Conservation (phyloP, 306 rosid genomes). For the Cucumis hystrix region DNA sequence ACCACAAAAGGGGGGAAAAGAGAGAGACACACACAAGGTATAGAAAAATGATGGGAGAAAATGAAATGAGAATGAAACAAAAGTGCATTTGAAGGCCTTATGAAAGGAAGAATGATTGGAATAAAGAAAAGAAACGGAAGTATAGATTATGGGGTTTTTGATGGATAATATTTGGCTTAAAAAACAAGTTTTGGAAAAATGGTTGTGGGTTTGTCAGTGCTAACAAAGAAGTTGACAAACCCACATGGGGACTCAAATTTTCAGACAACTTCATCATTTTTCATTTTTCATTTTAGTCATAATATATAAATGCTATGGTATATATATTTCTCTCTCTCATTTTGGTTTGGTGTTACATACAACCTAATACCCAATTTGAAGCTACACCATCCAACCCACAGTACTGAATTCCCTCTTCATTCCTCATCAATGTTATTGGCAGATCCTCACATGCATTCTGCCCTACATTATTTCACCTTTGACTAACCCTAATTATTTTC, state of each 20-base stretch:
- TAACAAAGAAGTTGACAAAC: not conserved
- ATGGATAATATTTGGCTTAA: not conserved
- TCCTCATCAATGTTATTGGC: not conserved
- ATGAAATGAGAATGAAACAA: not conserved
- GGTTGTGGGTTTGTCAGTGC: not conserved
- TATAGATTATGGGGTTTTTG: not conserved
- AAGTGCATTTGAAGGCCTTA: not conserved
- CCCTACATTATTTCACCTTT: not conserved
- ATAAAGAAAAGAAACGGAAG: not conserved
- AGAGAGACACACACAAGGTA: too few species aligned
- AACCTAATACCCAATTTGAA: not conserved
- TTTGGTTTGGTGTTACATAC: not conserved
- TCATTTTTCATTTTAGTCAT: not conserved
- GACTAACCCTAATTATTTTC: not conserved
- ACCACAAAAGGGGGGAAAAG: not conserved
- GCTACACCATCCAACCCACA: not conserved
- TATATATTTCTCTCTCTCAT: not conserved
- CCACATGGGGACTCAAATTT: constrained; percentile 6
- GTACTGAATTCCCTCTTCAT: not conserved
- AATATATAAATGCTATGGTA: not conserved
- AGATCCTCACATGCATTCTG: not conserved
- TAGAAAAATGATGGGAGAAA: not conserved
- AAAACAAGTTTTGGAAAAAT: not conserved
- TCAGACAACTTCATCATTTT: constrained; percentile 1
- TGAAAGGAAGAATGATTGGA: not conserved